Conservation (phyloP, 2,329 filamentous ascomycete species). For the Raffaelea ambrosiae region DNA sequence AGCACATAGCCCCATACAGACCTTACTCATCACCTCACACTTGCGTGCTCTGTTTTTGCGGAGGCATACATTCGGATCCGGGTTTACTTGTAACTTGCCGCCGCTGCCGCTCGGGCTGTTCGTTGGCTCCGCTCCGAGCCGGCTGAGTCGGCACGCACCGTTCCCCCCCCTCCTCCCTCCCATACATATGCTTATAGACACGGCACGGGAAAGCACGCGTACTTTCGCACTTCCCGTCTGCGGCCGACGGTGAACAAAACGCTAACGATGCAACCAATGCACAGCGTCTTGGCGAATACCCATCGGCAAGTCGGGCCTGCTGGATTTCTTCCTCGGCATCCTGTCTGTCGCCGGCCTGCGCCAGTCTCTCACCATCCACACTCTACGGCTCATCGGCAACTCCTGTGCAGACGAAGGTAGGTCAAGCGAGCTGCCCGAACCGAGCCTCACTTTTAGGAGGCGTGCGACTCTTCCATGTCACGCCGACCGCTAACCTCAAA, state of each 20-base stretch:
- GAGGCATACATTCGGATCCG: too few species aligned
- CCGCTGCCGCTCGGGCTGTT: neutral
- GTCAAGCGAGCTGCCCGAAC: too few species aligned
- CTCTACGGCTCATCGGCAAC: constrained; percentile 52
- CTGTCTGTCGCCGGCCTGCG: constrained; percentile 29
- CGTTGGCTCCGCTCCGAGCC: neutral
- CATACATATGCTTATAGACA: too few species aligned
- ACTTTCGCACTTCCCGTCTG: too few species aligned
- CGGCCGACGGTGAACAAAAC: constrained; percentile 46
- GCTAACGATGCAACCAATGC: constrained; percentile 22
- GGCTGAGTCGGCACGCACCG: too few species aligned
- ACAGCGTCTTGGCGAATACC: constrained; percentile 49
- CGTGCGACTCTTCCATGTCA: too few species aligned
- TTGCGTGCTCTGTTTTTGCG: too few species aligned
- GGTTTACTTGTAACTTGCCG: neutral
- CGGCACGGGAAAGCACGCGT: too few species aligned
- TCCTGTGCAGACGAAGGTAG: constrained; percentile 52
- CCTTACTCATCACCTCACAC: neutral
- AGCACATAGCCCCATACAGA: neutral
- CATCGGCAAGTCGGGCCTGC: constrained; percentile 47
- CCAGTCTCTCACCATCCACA: constrained; percentile 40
- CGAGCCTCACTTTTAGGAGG: too few species aligned
- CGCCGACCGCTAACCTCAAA: too few species aligned
- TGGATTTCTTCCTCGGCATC: constrained; percentile 46
- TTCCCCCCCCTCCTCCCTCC: too few species aligned